Conservation (phyloP, 805 yeast species). For the Ascoidea asiatica region DNA sequence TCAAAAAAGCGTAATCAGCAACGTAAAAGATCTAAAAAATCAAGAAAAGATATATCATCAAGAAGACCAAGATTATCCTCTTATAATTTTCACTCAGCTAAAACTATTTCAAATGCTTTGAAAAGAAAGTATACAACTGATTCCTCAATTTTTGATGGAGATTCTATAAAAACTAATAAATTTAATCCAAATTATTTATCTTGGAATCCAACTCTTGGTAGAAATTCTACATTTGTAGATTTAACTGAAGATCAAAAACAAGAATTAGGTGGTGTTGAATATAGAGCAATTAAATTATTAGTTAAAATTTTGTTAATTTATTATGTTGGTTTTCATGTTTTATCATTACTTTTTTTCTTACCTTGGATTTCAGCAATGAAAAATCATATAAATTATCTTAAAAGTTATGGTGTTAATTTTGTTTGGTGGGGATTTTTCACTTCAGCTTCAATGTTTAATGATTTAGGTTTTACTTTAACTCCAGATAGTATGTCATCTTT, state of each 20-base stretch:
- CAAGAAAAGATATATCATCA: not conserved
- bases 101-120: not conserved
- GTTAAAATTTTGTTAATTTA: conserved; percentile 51
- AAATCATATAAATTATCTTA: conserved; percentile 29
- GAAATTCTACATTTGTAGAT: conserved; percentile 84
- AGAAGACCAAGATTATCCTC: not conserved
- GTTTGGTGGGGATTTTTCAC: conserved; percentile 94
- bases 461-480: conserved; percentile 72
- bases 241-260: conserved; percentile 75
- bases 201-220: conserved; percentile 83
- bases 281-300: conserved; percentile 72
- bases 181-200: conserved; percentile 54
- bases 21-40: too few relatives aligned
- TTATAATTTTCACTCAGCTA: not conserved
- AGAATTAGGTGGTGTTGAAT: conserved; percentile 96
- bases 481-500: conserved; percentile 71
- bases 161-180: not conserved
- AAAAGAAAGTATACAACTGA: not conserved
- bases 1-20: not conserved
- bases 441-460: conserved; percentile 67
- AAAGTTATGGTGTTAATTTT: conserved; percentile 50
- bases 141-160: conserved; percentile 1
- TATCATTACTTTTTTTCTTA: conserved; percentile 37
- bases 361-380: conserved; percentile 43
- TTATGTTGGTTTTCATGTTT: conserved; percentile 63